Conservation (phyloP, 352 stramenopile genomes). For the Globisporangium parvum region DNA sequence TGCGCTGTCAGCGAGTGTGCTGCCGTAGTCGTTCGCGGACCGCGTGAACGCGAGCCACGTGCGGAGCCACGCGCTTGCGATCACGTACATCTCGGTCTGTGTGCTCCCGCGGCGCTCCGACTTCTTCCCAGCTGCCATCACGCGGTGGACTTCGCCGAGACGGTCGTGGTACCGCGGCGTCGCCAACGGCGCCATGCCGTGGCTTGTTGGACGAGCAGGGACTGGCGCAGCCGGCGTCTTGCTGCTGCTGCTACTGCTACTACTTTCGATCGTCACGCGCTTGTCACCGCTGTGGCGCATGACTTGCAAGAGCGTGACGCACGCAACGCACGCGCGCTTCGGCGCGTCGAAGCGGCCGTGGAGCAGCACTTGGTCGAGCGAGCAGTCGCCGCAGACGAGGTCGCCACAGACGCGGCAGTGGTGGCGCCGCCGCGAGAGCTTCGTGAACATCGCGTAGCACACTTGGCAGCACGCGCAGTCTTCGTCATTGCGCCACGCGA, state of each 20-base stretch:
- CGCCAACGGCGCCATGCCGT: constrained; percentile 6
- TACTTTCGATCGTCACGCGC: constrained; percentile 35
- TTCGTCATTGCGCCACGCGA: constrained; percentile 57
- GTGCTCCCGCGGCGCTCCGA: constrained; percentile 40
- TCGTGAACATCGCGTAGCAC: constrained; percentile 68
- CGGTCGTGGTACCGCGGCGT: constrained; percentile 54
- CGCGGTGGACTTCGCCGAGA: constrained; percentile 56
- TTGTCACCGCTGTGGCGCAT: constrained; percentile 44
- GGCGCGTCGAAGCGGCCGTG: constrained; percentile 40
- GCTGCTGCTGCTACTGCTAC: constrained; percentile 15
- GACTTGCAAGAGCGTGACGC: constrained; percentile 46
- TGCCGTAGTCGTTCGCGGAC: constrained; percentile 4
- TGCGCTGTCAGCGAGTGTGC: too few relatives aligned
- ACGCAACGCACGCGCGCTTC: constrained; percentile 55
- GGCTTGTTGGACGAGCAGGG: too few relatives aligned
- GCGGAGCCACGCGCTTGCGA: constrained; percentile 53
- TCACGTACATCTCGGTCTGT: constrained; percentile 51
- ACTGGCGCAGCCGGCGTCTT: background rate
- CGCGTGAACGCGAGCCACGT: constrained; percentile 59
- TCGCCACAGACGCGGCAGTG: constrained; percentile 79
- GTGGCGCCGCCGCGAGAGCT: constrained; percentile 62
- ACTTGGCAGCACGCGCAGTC: constrained; percentile 57
- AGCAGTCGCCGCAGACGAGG: constrained; percentile 71
- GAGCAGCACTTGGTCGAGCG: constrained; percentile 52
- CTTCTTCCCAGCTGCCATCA: constrained; percentile 59